phyloP scores from a whole-genome alignment of 176 grass and related monocot genomes.

The Phoenix roebelenii region DNA sequence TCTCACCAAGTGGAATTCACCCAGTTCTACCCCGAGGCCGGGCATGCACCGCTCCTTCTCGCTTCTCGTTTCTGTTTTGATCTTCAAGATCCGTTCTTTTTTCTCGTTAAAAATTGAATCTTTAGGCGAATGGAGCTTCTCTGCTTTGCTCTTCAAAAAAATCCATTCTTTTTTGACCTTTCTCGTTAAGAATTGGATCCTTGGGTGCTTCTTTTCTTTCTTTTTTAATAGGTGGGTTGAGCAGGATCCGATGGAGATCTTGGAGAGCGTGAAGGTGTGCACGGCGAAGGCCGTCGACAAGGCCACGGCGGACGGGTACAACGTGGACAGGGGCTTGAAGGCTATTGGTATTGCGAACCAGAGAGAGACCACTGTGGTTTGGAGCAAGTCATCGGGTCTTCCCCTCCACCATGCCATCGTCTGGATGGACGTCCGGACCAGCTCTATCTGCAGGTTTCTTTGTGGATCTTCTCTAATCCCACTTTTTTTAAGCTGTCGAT shows the following conservation, averaged over 20 bases:
- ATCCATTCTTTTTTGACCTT: too few relatives aligned
- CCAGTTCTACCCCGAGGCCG: constrained; percentile 83
- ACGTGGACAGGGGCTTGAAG: constrained; percentile 51
- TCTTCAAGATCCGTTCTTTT: too few relatives aligned
- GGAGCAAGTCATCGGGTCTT: constrained; percentile 78
- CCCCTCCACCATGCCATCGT: constrained; percentile 89
- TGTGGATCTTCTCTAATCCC: not conserved
- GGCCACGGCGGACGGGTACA: constrained; percentile 38
- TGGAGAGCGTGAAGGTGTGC: constrained; percentile 58
- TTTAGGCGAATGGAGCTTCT: too few relatives aligned
- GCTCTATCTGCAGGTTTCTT: constrained; percentile 54
- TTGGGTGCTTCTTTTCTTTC: not conserved
- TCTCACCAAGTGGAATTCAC: constrained; percentile 96
- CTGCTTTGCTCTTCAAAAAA: too few relatives aligned
- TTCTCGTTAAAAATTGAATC: too few relatives aligned
- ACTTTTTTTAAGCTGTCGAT: too few relatives aligned
- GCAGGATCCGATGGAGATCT: constrained; percentile 91
- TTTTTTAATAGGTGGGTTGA: constrained; percentile 59
- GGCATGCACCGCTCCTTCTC: constrained; percentile 17
- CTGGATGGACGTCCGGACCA: constrained; percentile 97
- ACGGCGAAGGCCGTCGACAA: constrained; percentile 54
- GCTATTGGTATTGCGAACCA: constrained; percentile 87
- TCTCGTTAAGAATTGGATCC: not conserved
- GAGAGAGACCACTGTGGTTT: constrained; percentile 82
- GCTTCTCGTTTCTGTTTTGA: too few relatives aligned